Base-by-base conservation (phyloP, 495 filamentous ascomycete genomes). In the Lasiosphaeria ovina region DNA sequence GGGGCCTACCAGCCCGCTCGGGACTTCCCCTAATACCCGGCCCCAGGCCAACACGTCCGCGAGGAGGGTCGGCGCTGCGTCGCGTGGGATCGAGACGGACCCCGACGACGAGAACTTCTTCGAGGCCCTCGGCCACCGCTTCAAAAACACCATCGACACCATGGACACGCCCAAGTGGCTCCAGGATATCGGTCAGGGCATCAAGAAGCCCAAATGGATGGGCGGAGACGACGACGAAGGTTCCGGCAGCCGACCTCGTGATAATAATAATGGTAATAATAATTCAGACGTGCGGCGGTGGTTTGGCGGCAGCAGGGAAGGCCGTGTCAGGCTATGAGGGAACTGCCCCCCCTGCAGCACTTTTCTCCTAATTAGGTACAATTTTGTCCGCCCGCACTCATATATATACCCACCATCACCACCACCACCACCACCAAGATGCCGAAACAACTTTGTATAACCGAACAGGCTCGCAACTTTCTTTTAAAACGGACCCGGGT, bases 111-210 rank as follows among this genome's bases (percentile, higher is more conserved):
- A 89, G 62, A 87, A 84, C 48, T 91, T 96, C 71, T 92, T 96
- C 66, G 83, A 88, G 58, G 87, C 85, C 17, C 87, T 97, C 57
- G 86, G 88, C 0, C 91, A 96, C 68, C 81, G 94, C 42, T 86
- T 98, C 55, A 85, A 82, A 67, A 98, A 98, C 69, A 97, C 94
- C 3, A 83, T 98, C 54, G 94, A 98, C 55, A 89, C 87, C 6
- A 76, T 91, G 16, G 89, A 93, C 48, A 83, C 86, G 36, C 92
- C 93, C 2, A 83, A 86, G 54, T 96, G 92, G 91, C 66, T 95
- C 54, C 82, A 86, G 62, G 84, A 85, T 24, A 81, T 88, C 55
- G 76, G 83, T 14, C 76, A 84, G 31, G 80, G 79, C 12, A 82
- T 90, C 66, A 89, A 89, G 69, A 80, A 86, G 67, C 93, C 91